Evolutionary conservation across 2,329 filamentous ascomycete species (phyloP).

Genomic region (Plectosphaerella cucumerina): DNA sequence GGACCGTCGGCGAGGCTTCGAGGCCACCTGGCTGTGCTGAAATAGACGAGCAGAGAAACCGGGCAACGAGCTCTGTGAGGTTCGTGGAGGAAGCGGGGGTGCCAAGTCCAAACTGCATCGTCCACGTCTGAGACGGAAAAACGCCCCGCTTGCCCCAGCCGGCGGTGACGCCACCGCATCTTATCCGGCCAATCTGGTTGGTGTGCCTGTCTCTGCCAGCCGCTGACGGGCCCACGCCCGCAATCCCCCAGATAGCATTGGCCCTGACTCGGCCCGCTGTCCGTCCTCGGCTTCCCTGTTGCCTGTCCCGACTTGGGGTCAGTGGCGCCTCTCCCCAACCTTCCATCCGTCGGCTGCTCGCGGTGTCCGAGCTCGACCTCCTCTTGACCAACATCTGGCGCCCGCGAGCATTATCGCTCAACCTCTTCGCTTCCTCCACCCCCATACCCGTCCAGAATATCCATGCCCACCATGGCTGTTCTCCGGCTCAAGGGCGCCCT

Average conservation of each 20-base stretch:
- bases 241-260: too few species aligned
- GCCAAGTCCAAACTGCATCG: too few species aligned
- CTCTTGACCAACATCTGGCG: not conserved
- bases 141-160: not conserved
- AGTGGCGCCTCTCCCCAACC: constrained; percentile 1
- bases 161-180: not conserved
- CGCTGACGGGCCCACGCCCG: not conserved
- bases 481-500: constrained; percentile 28
- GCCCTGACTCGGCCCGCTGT: not conserved
- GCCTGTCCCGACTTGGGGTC: not conserved
- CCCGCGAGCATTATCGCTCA: not conserved
- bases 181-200: not conserved
- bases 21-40: too few species aligned
- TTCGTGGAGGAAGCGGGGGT: too few species aligned
- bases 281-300: not conserved
- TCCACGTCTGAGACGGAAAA: too few species aligned
- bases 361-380: constrained; percentile 1
- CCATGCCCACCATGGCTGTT: constrained; percentile 30
- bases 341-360: not conserved
- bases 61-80: too few species aligned
- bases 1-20: too few species aligned
- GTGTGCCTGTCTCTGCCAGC: not conserved
- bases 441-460: not conserved
- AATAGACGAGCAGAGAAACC: too few species aligned
- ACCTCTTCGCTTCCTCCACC: not conserved